Percentiles rank a stretch among this genome's conserved stretches.
phyloP scores from a whole-genome alignment of 2,329 filamentous ascomycete genomes.

The Aspergillus calidoustus region DNA sequence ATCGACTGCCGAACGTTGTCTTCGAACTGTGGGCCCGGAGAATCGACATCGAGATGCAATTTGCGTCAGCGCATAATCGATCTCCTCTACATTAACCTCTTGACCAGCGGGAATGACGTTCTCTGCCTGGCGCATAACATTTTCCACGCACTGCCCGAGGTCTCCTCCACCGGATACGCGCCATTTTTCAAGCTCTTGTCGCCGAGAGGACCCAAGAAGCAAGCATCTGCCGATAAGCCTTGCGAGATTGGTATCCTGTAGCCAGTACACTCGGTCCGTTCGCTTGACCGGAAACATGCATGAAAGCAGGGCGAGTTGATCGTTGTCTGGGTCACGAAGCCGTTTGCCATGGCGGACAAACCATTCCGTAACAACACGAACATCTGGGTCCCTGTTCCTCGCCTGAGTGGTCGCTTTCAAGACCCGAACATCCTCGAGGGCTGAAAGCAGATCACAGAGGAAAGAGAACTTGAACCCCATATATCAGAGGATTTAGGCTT shows the following conservation, averaged over 20 bases:
- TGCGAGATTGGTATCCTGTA: conserved; percentile 66
- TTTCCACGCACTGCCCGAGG: conserved; percentile 72
- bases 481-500: conserved; percentile 6
- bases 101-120: conserved; percentile 41
- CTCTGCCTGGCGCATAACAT: conserved; percentile 65
- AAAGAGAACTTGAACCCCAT: conserved; percentile 64
- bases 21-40: conserved; percentile 68
- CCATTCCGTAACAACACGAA: conserved; percentile 66
- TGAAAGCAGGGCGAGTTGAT: conserved; percentile 70
- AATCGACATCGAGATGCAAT: conserved; percentile 72
- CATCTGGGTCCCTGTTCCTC: conserved; percentile 38
- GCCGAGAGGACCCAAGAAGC: conserved; percentile 65
- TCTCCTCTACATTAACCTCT: conserved; percentile 70
- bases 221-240: conserved; percentile 70
- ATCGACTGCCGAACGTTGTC: conserved; percentile 41
- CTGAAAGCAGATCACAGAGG: conserved; percentile 75
- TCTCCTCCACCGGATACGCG: conserved; percentile 64
- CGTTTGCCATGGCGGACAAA: conserved; percentile 65
- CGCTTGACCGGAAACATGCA: conserved; percentile 76
- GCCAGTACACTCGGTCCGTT: conserved; percentile 75
- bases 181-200: conserved; percentile 67
- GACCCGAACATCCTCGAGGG: conserved; percentile 59
- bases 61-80: conserved; percentile 68
- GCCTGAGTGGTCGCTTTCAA: conserved; percentile 38
- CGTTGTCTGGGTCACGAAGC: conserved; percentile 62